Percentiles rank a stretch among this genome's conserved stretches.
phyloP scores from a whole-genome alignment of 768 basidiomycete species.

The Pulveroboletus sp. region DNA sequence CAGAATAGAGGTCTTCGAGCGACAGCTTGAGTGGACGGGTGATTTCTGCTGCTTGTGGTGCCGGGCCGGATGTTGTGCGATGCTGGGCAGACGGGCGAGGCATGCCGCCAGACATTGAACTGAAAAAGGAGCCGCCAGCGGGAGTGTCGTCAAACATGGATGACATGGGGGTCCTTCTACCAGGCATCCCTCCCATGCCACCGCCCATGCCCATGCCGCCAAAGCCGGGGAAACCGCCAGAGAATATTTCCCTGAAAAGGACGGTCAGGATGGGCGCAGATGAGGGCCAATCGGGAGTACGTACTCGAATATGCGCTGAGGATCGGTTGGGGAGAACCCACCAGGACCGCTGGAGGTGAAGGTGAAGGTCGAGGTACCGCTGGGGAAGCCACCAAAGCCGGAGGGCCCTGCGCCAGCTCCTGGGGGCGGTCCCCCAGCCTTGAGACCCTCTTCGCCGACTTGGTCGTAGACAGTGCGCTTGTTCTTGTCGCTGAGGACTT shows the following conservation, averaged over 20 bases:
- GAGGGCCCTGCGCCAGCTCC: conserved; percentile 40
- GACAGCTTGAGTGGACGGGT: conserved; percentile 81
- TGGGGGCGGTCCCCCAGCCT: conserved; percentile 59
- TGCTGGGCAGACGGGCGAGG: conserved; percentile 41
- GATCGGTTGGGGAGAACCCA: conserved; percentile 78
- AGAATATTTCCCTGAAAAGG: conserved; percentile 55
- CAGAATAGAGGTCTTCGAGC: conserved; percentile 82
- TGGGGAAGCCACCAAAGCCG: conserved; percentile 46
- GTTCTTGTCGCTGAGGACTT: conserved; percentile 86
- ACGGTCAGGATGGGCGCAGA: conserved; percentile 3
- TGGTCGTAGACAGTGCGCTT: conserved; percentile 89
- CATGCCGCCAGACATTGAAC: conserved; percentile 55
- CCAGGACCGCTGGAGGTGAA: conserved; percentile 45
- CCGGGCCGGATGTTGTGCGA: conserved; percentile 28
- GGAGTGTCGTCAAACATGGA: conserved; percentile 41
- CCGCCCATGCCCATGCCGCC: conserved; percentile 37
- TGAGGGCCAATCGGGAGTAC: conserved; percentile 28
- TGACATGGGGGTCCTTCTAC: conserved; percentile 32
- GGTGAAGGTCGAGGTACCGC: conserved; percentile 51
- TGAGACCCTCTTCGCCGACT: conserved; percentile 93
- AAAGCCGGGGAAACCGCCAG: conserved; percentile 33
- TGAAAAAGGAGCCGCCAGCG: conserved; percentile 40
- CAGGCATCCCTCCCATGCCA: conserved; percentile 39
- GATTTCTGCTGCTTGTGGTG: conserved; percentile 53
- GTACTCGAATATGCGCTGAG: conserved; percentile 86